A percentile compares a stretch with the other conserved stretches of the same genome.
Evolutionary conservation across 1,139 yeast species (phyloP).

Genomic region (Saccharomycopsis hybrid): DNA sequence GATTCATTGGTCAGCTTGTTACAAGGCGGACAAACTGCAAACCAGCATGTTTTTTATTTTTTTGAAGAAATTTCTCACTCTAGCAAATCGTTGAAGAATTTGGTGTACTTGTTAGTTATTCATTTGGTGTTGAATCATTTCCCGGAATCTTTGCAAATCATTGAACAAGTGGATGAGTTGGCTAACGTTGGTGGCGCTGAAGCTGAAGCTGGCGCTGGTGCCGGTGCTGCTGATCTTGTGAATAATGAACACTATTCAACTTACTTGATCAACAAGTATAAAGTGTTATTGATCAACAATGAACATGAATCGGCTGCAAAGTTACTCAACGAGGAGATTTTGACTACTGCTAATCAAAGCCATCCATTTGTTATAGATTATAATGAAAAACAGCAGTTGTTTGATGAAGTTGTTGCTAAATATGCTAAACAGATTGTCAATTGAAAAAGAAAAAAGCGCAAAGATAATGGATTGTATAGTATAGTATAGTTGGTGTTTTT

Average conservation of each 20-base stretch:
- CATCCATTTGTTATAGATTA: constrained; percentile 49
- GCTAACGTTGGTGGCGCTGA: constrained; percentile 24
- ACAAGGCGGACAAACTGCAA: constrained; percentile 49
- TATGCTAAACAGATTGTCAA: background rate
- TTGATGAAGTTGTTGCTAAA: constrained; percentile 45
- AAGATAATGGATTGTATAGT: no score
- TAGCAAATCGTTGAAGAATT: constrained; percentile 42
- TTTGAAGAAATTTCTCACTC: constrained; percentile 62
- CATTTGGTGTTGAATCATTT: constrained; percentile 40
- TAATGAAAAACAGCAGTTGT: constrained; percentile 45
- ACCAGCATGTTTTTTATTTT: constrained; percentile 60
- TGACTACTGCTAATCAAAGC: constrained; percentile 33
- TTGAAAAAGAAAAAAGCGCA: no score
- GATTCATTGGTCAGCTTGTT: constrained; percentile 59
- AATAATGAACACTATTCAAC: constrained; percentile 7
- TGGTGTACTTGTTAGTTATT: constrained; percentile 42
- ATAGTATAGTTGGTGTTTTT: no score
- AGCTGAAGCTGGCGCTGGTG: no score
- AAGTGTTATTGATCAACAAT: constrained; percentile 10
- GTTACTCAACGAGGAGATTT: constrained; percentile 28
- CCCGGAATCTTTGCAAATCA: constrained; percentile 40
- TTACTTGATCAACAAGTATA: constrained; percentile 15
- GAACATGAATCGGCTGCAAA: constrained; percentile 29
- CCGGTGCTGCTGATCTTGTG: background rate
- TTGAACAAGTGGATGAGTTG: constrained; percentile 38